phyloP scores from a whole-genome alignment of 2,329 filamentous ascomycete species.

The Fusarium nanum region DNA sequence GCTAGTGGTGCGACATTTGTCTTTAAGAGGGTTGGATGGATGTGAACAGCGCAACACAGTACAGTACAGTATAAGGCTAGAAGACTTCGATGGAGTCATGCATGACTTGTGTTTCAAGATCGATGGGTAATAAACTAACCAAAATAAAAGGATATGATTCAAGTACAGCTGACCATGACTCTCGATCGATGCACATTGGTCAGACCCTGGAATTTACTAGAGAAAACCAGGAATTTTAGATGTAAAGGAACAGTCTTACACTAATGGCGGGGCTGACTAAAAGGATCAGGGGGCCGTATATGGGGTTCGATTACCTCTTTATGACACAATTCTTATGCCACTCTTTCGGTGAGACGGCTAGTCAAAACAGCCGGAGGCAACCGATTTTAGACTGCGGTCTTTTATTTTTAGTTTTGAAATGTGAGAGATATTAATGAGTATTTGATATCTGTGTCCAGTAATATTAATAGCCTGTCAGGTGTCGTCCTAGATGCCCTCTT shows the following conservation, averaged over 20 bases:
- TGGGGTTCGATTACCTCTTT: background rate
- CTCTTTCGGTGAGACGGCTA: slow-evolving; percentile 9
- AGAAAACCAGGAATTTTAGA: background rate
- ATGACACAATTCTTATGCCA: slow-evolving; percentile 22
- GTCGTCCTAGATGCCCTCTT: background rate
- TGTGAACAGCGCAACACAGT: slow-evolving; percentile 22
- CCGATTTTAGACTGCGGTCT: background rate
- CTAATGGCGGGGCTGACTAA: slow-evolving; percentile 5
- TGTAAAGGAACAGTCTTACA: background rate
- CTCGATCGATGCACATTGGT: background rate
- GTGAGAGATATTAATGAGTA: background rate
- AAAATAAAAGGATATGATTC: background rate
- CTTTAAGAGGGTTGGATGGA: slow-evolving; percentile 50
- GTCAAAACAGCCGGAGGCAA: too few species aligned
- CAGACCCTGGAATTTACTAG: background rate
- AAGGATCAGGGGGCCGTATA: background rate
- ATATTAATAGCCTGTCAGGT: background rate
- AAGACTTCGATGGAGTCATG: background rate
- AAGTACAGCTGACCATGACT: background rate
- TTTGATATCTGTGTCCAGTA: background rate
- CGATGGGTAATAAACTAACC: background rate
- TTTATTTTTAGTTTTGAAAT: background rate
- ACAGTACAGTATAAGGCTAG: background rate
- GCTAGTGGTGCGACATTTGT: slow-evolving; percentile 49
- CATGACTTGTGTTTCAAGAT: background rate